Percentiles rank a stretch among this genome's conserved stretches.
Conservation (phyloP, 2,329 filamentous ascomycete genomes). For the Aphanocladium album region DNA sequence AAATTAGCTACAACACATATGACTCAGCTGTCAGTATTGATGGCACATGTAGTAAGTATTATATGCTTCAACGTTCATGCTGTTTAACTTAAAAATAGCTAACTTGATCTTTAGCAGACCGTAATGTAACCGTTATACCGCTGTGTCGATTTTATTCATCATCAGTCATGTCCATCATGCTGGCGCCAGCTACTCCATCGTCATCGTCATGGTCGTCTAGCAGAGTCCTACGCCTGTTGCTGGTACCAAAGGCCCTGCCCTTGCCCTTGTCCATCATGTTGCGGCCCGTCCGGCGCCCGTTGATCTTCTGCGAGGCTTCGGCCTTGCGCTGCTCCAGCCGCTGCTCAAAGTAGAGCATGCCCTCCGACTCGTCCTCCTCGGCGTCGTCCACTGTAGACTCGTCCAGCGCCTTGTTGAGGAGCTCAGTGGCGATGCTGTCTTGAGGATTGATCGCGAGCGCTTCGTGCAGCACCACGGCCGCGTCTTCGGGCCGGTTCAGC, state of each 20-base stretch:
- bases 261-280: slow-evolving; percentile 39
- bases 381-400: slow-evolving; percentile 49
- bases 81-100: too few relatives aligned
- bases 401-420: slow-evolving; percentile 66
- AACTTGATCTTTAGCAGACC: too few relatives aligned
- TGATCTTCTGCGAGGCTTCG: slow-evolving; percentile 36
- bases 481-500: slow-evolving; percentile 67
- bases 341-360: slow-evolving; percentile 47
- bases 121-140: background rate
- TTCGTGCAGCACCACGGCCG: slow-evolving; percentile 78
- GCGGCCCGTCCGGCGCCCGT: slow-evolving; percentile 21
- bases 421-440: slow-evolving; percentile 74
- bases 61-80: too few relatives aligned
- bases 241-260: slow-evolving; percentile 34
- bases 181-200: slow-evolving; percentile 34
- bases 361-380: slow-evolving; percentile 42
- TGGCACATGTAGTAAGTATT: too few relatives aligned
- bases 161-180: slow-evolving; percentile 54
- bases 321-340: slow-evolving; percentile 43
- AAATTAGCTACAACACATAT: too few relatives aligned
- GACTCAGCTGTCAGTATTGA: too few relatives aligned
- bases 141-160: slow-evolving; percentile 34
- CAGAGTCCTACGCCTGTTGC: slow-evolving; percentile 26
- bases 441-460: slow-evolving; percentile 73
- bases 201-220: slow-evolving; percentile 33